Conservation (phyloP, 2,329 filamentous ascomycete genomes). For the Hirsutella rhossiliensis region DNA sequence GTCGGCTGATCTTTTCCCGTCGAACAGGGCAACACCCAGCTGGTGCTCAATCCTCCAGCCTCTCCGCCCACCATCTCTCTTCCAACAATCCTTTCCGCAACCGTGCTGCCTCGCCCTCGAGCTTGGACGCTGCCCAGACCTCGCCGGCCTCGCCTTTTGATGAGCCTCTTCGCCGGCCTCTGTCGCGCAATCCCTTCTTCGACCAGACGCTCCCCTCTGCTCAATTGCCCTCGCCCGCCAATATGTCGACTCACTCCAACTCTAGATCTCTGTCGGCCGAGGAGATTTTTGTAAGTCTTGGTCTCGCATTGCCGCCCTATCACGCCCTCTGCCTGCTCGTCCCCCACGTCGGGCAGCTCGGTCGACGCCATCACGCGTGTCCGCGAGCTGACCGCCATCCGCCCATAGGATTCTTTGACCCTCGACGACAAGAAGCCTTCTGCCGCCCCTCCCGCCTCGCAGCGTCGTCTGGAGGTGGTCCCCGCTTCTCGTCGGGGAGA, state of each 20-base stretch:
- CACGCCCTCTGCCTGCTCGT: too few species aligned
- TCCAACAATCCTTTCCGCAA: slow-evolving; percentile 79
- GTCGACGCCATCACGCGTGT: not conserved
- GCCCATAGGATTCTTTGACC: slow-evolving; percentile 51
- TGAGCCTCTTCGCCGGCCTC: slow-evolving; percentile 45
- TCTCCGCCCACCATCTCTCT: slow-evolving; percentile 57
- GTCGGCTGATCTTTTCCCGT: slow-evolving; percentile 4
- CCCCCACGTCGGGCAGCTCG: too few species aligned
- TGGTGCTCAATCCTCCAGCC: slow-evolving; percentile 18
- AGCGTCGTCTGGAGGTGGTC: slow-evolving; percentile 22
- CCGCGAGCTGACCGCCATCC: slow-evolving; percentile 3
- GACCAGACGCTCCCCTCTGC: slow-evolving; percentile 36
- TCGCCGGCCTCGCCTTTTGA: slow-evolving; percentile 45
- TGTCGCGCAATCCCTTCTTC: slow-evolving; percentile 67
- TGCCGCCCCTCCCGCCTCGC: slow-evolving; percentile 24
- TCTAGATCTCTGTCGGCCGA: slow-evolving; percentile 42
- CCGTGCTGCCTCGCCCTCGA: slow-evolving; percentile 49
- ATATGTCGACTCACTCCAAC: slow-evolving; percentile 37
- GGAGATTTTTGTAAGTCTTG: slow-evolving; percentile 62
- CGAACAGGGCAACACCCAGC: slow-evolving; percentile 8
- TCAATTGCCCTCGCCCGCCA: slow-evolving; percentile 29
- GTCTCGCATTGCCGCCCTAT: not conserved
- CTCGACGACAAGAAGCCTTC: slow-evolving; percentile 45
- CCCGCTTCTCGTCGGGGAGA: slow-evolving; percentile 20
- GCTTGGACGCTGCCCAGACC: slow-evolving; percentile 19